Conservation (phyloP, 331 rosid species). For the Rhamnella rubrinervis region DNA sequence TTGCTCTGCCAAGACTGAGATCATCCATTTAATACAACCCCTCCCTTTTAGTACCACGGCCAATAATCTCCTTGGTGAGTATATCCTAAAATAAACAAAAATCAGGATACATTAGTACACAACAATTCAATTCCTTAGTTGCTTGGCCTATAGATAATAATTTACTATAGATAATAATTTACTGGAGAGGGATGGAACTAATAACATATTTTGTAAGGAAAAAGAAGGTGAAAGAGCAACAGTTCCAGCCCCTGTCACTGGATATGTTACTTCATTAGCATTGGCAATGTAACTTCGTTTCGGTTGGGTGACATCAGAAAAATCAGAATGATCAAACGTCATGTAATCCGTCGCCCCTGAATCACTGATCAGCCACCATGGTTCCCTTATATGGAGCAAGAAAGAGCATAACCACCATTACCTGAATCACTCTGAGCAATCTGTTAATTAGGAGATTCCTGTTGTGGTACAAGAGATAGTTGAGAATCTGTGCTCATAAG, state of each 20-base stretch:
- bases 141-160: too few species aligned
- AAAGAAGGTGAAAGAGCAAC: too few species aligned
- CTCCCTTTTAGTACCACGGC: not conserved
- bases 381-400: not conserved
- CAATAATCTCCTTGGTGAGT: not conserved
- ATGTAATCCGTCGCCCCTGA: not conserved
- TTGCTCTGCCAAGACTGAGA: too few species aligned
- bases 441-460: not conserved
- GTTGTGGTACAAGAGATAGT: conserved; percentile 1
- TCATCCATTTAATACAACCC: not conserved
- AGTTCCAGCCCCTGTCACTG: too few species aligned
- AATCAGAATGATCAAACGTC: conserved; percentile 4
- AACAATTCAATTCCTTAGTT: too few species aligned
- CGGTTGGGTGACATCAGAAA: too few species aligned
- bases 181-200: too few species aligned
- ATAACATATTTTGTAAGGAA: too few species aligned
- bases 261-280: too few species aligned
- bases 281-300: too few species aligned
- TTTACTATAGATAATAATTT: too few species aligned
- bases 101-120: not conserved
- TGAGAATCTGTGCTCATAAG: not conserved
- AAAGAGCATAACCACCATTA: not conserved
- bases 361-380: conserved; percentile 1
- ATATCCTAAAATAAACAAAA: not conserved
- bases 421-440: conserved; percentile 4